Conservation (phyloP, 2,329 filamentous ascomycete species). For the Pseudogymnoascus sp. region DNA sequence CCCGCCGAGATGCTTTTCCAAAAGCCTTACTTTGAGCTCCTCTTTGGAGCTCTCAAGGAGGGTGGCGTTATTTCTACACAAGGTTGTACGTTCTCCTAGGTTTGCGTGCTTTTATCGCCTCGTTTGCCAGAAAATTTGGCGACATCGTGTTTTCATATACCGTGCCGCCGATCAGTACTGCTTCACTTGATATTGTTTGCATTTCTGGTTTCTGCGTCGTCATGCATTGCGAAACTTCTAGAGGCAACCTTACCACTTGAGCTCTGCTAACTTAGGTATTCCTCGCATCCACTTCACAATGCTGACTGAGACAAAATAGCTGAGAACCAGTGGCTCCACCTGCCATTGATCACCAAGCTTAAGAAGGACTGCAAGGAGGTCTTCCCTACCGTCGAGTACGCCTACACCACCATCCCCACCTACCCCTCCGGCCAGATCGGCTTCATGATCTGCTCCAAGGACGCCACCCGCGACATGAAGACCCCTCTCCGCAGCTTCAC, state of each 20-base stretch:
- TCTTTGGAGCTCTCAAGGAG: constrained; percentile 81
- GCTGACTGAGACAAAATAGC: constrained; percentile 44
- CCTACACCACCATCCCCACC: constrained; percentile 97
- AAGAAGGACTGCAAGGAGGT: constrained; percentile 96
- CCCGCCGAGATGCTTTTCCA: constrained; percentile 95
- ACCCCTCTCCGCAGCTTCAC: constrained; percentile 77
- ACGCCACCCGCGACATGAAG: constrained; percentile 72
- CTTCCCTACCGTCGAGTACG: constrained; percentile 97
- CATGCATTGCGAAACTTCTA: neutral
- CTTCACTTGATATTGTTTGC: constrained; percentile 1
- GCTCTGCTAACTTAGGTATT: neutral
- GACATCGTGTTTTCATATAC: neutral
- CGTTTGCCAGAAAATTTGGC: neutral
- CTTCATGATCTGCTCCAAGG: constrained; percentile 99
- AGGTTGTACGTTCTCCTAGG: constrained; percentile 93
- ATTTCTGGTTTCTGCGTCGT: neutral
- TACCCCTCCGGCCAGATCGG: constrained; percentile 99
- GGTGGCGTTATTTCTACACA: constrained; percentile 98
- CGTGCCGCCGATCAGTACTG: neutral
- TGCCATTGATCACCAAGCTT: constrained; percentile 84
- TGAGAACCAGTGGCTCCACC: constrained; percentile 99
- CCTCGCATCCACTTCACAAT: neutral
- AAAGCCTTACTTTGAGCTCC: constrained; percentile 96
- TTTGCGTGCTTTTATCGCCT: constrained; percentile 19
- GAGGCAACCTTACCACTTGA: constrained; percentile 8